A percentile compares a stretch with the other conserved stretches of the same genome.
phyloP scores from a whole-genome alignment of 345 rosid species.

The Syzygium oleosum region DNA sequence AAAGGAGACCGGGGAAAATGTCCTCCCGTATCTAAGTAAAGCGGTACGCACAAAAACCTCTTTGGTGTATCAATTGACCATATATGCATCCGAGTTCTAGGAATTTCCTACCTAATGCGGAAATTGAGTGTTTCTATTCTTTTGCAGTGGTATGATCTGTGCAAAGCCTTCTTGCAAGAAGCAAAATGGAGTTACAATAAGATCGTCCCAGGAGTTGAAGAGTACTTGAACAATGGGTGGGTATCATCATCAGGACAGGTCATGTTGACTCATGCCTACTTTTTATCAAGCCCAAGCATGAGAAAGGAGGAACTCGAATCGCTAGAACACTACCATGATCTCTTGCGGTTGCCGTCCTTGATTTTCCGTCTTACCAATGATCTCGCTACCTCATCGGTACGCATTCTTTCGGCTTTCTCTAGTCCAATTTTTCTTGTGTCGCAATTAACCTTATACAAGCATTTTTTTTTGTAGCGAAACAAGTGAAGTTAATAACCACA shows the following conservation, averaged over 20 bases:
- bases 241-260: conserved; percentile 17
- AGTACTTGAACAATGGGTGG: conserved; percentile 33
- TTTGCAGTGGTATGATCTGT: conserved; percentile 35
- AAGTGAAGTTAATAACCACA: neutral
- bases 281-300: neutral
- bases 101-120: neutral
- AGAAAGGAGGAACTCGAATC: conserved; percentile 5
- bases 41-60: conserved; percentile 5
- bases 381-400: conserved; percentile 35
- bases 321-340: conserved; percentile 12
- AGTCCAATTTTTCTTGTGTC: neutral
- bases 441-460: neutral
- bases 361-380: conserved; percentile 35
- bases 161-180: conserved; percentile 30
- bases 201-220: conserved; percentile 23
- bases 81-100: neutral
- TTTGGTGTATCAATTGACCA: neutral
- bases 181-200: conserved; percentile 24
- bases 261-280: conserved; percentile 18
- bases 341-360: conserved; percentile 21
- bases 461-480: neutral
- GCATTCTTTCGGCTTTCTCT: neutral
- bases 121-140: neutral
- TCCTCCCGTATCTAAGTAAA: conserved; percentile 17
- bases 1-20: conserved; percentile 13